Conservation (phyloP, 208 protist genomes). For the Borovskyia barvae region DNA sequence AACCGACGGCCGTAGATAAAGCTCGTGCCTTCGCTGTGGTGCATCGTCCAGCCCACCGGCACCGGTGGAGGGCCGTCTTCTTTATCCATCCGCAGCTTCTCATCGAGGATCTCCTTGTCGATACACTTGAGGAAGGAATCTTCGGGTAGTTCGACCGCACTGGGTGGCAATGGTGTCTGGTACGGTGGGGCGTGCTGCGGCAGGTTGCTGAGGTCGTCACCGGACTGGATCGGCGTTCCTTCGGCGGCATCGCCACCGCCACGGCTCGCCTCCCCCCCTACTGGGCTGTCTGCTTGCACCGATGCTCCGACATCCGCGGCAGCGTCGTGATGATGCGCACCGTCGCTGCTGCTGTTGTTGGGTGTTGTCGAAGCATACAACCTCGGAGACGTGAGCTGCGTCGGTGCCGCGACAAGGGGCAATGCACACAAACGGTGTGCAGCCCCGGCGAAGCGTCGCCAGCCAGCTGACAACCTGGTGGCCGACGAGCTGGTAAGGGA, state of each 20-base stretch:
- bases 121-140: conserved; percentile 76
- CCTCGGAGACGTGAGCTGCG: no score
- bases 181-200: conserved; percentile 26
- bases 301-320: background rate
- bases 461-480: no score
- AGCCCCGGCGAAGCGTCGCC: no score
- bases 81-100: conserved; percentile 76
- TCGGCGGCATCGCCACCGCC: no score
- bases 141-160: conserved; percentile 57
- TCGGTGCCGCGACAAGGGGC: no score
- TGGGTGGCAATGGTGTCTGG: conserved; percentile 46
- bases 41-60: conserved; percentile 70
- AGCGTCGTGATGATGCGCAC: background rate
- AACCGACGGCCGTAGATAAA: conserved; percentile 70
- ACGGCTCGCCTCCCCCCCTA: no score
- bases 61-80: conserved; percentile 62
- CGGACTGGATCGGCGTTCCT: no score
- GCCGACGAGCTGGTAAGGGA: no score
- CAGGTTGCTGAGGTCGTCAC: background rate
- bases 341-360: background rate
- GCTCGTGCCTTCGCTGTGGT: conserved; percentile 65
- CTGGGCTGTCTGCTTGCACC: no score
- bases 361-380: no score
- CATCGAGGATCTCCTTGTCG: conserved; percentile 86
- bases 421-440: no score